These are phyloP conservation scores for Purpureocillium takamizusanense DNA, from an alignment of 2,329 filamentous ascomycete species.

Conservation along the genomic window DNA sequence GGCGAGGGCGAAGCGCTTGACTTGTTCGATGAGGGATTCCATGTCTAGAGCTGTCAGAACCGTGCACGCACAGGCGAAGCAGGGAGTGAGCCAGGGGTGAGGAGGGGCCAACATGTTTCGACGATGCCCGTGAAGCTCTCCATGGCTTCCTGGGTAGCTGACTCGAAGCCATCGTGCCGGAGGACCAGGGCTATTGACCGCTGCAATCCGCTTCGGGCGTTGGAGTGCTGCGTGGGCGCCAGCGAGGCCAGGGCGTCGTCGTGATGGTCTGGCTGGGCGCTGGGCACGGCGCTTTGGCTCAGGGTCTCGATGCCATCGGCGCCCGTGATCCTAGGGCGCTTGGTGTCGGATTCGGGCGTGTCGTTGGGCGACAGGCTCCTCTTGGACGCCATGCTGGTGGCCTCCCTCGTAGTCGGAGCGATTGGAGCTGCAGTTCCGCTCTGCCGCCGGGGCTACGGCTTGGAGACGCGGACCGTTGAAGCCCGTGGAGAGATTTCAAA, in stretches of 20 bases:
- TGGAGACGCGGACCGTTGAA: no score
- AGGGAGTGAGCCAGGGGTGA: not conserved
- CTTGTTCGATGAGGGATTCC: constrained; percentile 35
- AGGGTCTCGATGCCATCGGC: not conserved
- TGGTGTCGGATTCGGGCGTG: constrained; percentile 15
- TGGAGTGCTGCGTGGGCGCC: constrained; percentile 20
- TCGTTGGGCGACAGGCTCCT: constrained; percentile 22
- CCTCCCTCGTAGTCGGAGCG: no score
- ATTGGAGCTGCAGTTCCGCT: no score
- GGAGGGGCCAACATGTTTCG: constrained; percentile 43
- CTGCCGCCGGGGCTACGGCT: no score
- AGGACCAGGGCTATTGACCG: constrained; percentile 48
- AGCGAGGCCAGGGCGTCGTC: constrained; percentile 10
- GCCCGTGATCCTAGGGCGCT: constrained; percentile 16
- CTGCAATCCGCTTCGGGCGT: constrained; percentile 31
- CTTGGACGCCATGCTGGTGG: constrained; percentile 29
- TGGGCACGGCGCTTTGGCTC: not conserved
- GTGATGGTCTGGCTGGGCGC: constrained; percentile 7
- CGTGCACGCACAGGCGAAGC: no score
- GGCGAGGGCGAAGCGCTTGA: constrained; percentile 36
- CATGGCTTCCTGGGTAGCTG: constrained; percentile 45
- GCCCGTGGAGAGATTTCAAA: no score
- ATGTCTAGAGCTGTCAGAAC: constrained; percentile 32
- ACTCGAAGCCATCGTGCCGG: constrained; percentile 49
- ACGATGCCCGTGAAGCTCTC: constrained; percentile 47